Conservation (phyloP, 305 asterid genomes). For the Fraxinus sp. region DNA sequence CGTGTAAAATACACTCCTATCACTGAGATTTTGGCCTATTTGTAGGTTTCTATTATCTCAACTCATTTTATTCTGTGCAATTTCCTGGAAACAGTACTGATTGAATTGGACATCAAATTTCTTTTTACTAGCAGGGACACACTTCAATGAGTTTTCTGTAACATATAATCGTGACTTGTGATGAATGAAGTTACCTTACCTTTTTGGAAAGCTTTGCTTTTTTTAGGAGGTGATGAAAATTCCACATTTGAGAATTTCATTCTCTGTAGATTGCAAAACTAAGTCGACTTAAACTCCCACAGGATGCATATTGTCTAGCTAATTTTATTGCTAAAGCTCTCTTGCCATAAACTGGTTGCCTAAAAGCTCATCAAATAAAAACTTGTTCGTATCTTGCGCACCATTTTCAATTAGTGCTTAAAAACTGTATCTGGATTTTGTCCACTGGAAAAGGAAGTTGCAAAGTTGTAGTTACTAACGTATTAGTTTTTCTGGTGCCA, state of each 20-base stretch:
- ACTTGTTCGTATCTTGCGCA: neutral
- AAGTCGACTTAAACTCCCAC: neutral
- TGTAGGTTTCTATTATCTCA: conserved; percentile 7
- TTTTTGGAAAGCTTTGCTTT: neutral
- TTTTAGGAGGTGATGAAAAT: neutral
- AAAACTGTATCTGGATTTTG: neutral
- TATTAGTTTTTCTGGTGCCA: neutral
- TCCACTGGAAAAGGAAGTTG: neutral
- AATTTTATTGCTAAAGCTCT: neutral
- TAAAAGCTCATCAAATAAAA: neutral
- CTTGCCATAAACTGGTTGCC: neutral
- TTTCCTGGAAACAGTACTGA: neutral
- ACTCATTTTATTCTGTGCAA: neutral
- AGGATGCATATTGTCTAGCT: neutral
- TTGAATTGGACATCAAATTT: neutral
- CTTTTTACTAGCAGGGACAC: neutral
- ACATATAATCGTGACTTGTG: neutral
- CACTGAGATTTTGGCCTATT: conserved; percentile 20
- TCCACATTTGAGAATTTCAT: neutral
- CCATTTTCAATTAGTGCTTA: neutral
- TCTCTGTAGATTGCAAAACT: neutral
- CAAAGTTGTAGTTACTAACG: neutral
- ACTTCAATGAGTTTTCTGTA: neutral
- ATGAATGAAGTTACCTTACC: neutral
- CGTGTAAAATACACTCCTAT: too few relatives aligned